Evolutionary conservation across 352 stramenopile species (phyloP).

Genomic region (Phytophthora macrochlamydospora): DNA sequence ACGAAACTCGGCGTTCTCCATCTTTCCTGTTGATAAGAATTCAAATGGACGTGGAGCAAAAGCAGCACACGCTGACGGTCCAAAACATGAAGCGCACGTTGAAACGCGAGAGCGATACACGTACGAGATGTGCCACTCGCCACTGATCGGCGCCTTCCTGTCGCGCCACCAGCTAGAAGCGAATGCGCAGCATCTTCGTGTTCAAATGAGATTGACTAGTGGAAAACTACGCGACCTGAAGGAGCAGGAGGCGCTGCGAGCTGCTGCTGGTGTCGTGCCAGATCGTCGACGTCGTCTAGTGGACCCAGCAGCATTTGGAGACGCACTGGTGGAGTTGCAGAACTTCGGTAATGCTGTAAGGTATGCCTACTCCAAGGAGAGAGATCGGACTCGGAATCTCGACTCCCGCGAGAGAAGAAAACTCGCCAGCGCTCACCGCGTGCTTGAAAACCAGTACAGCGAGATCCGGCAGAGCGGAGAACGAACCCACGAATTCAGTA

Average conservation of each 20-base stretch:
- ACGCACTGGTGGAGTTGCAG: conserved; percentile 61
- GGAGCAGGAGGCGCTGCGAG: conserved; percentile 54
- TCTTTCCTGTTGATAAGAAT: conserved; percentile 13
- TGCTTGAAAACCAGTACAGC: conserved; percentile 47
- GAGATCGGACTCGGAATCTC: conserved; percentile 34
- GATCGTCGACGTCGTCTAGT: conserved; percentile 50
- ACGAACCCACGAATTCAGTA: conserved; percentile 68
- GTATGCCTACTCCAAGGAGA: conserved; percentile 45
- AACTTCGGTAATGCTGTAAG: conserved; percentile 60
- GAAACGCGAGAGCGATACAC: conserved; percentile 57
- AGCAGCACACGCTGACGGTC: background rate
- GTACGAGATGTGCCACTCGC: conserved; percentile 74
- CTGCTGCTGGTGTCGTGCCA: conserved; percentile 31
- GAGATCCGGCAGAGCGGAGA: conserved; percentile 40
- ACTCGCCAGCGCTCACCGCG: conserved; percentile 36
- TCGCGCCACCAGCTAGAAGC: conserved; percentile 55
- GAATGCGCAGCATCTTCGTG: conserved; percentile 47
- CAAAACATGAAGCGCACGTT: conserved; percentile 20
- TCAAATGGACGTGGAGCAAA: background rate
- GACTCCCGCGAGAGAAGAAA: conserved; percentile 41
- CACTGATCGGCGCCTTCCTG: conserved; percentile 61
- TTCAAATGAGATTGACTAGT: conserved; percentile 67
- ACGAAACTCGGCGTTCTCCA: conserved; percentile 28
- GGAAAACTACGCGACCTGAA: conserved; percentile 47
- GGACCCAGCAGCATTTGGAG: conserved; percentile 54